Percentiles rank a stretch among this genome's conserved stretches.
Conservation (phyloP, 352 stramenopile species). For the Phytopythium ostracodes region DNA sequence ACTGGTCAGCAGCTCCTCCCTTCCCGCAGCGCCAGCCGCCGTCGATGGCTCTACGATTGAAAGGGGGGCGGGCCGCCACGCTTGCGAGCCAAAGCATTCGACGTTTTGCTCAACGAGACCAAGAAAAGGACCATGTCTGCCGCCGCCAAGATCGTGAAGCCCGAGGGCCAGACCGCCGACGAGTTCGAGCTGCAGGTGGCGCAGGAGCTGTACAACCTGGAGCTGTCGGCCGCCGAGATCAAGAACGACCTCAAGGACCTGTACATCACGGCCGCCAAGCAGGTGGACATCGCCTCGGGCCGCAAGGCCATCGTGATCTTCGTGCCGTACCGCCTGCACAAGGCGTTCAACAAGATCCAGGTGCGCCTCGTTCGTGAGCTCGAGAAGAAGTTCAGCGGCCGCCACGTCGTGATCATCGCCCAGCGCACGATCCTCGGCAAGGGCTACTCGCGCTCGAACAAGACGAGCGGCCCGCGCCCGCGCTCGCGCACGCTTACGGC, state of each 20-base stretch:
- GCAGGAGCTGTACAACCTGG: conserved; percentile 84
- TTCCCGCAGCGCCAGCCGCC: no score
- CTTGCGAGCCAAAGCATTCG: conserved; percentile 28
- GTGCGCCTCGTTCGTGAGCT: conserved; percentile 96
- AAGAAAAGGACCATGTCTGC: conserved; percentile 48
- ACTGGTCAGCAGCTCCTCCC: conserved; percentile 23
- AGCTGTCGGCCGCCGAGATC: conserved; percentile 94
- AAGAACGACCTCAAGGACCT: conserved; percentile 98
- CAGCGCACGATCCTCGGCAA: conserved; percentile 99
- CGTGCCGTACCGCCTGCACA: conserved; percentile 98
- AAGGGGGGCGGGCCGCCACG: no score
- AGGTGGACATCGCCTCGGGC: conserved; percentile 94
- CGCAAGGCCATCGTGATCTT: conserved; percentile 99
- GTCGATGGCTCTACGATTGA: no score
- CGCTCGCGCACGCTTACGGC: conserved; percentile 97
- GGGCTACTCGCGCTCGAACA: conserved; percentile 93
- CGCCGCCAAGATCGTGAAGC: conserved; percentile 84
- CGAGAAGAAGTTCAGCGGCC: conserved; percentile 99
- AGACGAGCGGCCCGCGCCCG: conserved; percentile 93
- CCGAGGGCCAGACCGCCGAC: conserved; percentile 76
- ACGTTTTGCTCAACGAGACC: conserved; percentile 50
- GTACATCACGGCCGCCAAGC: conserved; percentile 99
- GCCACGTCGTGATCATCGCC: conserved; percentile 98
- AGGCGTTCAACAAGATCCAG: conserved; percentile 99
- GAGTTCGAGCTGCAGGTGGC: conserved; percentile 89